Evolutionary conservation across 352 stramenopile species (phyloP), one percentile per base, ranked within the genome.

Genomic region (Phytophthora crassamura): DNA sequence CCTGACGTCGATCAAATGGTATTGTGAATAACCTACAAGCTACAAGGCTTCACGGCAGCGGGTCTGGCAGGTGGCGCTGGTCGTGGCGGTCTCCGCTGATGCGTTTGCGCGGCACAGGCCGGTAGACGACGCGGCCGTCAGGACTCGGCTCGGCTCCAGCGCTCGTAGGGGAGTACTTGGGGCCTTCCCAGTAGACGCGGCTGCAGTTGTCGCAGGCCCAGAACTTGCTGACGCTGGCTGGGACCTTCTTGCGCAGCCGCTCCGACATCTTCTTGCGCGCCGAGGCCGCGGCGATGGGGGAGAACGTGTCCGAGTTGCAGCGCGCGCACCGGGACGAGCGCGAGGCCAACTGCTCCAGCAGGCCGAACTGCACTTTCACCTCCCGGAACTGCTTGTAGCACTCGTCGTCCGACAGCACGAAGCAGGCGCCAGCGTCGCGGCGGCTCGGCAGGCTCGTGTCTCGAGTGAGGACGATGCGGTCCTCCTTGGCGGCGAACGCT

Each of bases 131-230:
- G 40, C 39, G 34, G 14, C 59, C 59, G 32, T 51, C 57, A 3
- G 48, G 30, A 16, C 30, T 57, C 20, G 52, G 25, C 10, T 53
- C 41, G 2, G 15, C 22, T n/a, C 33, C 36, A 20, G 41, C 41
- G 28, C 15, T 63, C 34, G 69, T 53, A 38, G 72, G 75, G 20
- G 74, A 78, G 66, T 89, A 92, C 69, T 94, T 94, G 39, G 82
- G 80, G 12, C 81, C 83, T 60, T 86, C 80, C 85, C 85, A 92
- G 67, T 88, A 94, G 45, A 92, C 63, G 41, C 88, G 77, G 43
- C 77, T 45, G 64, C 85, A 94, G 30, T 59, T 59, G 0, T 72
- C 34, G 59, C 85, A 92, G 32, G 69, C 74, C 72, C 78, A 92
- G 45, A 80, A 80, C 9, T 66, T 76, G 25, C 53, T 62, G n/a